Evolutionary conservation across 2,329 filamentous ascomycete species (phyloP).

Genomic region (Dactylellina haptotyla): DNA sequence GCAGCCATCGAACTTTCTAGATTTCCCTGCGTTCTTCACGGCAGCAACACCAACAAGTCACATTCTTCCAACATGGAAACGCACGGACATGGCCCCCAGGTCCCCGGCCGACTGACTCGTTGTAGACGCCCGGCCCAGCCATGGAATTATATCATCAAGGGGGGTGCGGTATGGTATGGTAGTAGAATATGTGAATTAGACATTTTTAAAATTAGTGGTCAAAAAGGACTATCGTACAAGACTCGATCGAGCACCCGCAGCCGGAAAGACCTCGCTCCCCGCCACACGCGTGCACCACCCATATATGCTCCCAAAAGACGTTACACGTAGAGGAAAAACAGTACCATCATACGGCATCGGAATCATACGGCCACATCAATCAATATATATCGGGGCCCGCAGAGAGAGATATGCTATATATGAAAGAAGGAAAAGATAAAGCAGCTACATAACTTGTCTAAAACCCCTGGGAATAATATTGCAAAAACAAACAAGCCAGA

Average conservation of each 20-base stretch:
- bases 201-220: conserved; percentile 1
- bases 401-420: no score
- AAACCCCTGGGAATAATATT: not conserved
- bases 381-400: no score
- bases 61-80: no score
- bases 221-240: conserved; percentile 20
- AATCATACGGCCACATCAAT: conserved; percentile 27
- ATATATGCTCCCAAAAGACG: not conserved
- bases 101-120: no score
- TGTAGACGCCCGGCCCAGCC: no score
- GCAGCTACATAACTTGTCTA: conserved; percentile 5
- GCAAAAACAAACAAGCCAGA: not conserved
- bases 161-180: no score
- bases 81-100: no score
- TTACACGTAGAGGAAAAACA: not conserved
- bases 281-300: not conserved
- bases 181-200: conserved; percentile 1
- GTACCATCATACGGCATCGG: no score
- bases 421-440: conserved; percentile 4
- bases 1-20: conserved; percentile 42
- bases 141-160: not conserved
- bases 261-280: not conserved
- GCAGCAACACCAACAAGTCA: not conserved
- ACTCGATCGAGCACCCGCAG: not conserved
- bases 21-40: not conserved